Evolutionary conservation across 495 filamentous ascomycete genomes (phyloP).

Genomic region (Letharia columbiana): DNA sequence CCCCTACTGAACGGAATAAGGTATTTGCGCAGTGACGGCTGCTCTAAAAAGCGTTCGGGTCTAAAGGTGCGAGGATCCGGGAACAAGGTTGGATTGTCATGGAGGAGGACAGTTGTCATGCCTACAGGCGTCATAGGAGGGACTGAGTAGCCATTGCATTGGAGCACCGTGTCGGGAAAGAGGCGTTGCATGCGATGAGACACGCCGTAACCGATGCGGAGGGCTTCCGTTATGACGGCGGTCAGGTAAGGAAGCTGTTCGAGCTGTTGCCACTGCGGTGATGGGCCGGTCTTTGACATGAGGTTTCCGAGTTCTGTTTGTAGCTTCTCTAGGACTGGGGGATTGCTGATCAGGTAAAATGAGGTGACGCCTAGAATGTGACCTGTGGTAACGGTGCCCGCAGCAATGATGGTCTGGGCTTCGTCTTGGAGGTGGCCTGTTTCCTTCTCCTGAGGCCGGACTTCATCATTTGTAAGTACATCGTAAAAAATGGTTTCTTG

Average conservation of each 20-base stretch:
- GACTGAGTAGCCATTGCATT: constrained; percentile 16
- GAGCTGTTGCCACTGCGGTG: constrained; percentile 29
- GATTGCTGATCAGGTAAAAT: constrained; percentile 34
- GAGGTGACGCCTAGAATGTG: constrained; percentile 21
- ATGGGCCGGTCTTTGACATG: neutral
- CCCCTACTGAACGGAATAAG: constrained; percentile 22
- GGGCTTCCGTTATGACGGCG: constrained; percentile 31
- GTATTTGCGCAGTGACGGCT: constrained; percentile 15
- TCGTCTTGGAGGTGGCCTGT: constrained; percentile 34
- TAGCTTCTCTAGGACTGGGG: constrained; percentile 27
- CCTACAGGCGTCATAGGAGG: constrained; percentile 33
- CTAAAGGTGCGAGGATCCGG: constrained; percentile 32
- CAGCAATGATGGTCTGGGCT: constrained; percentile 36
- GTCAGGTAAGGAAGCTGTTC: constrained; percentile 41
- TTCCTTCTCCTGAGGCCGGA: constrained; percentile 18
- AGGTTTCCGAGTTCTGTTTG: constrained; percentile 30
- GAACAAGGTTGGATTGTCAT: constrained; percentile 28
- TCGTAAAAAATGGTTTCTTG: constrained; percentile 23
- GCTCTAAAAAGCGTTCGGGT: constrained; percentile 35
- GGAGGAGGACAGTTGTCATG: constrained; percentile 33
- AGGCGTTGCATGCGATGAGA: constrained; percentile 27
- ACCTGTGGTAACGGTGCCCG: constrained; percentile 34
- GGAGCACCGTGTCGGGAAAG: constrained; percentile 23
- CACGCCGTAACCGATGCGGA: constrained; percentile 31
- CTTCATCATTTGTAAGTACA: constrained; percentile 16